These are phyloP conservation scores for Tulasnella sp. DNA, from an alignment of 768 basidiomycete genomes.

Conservation along the genomic window DNA sequence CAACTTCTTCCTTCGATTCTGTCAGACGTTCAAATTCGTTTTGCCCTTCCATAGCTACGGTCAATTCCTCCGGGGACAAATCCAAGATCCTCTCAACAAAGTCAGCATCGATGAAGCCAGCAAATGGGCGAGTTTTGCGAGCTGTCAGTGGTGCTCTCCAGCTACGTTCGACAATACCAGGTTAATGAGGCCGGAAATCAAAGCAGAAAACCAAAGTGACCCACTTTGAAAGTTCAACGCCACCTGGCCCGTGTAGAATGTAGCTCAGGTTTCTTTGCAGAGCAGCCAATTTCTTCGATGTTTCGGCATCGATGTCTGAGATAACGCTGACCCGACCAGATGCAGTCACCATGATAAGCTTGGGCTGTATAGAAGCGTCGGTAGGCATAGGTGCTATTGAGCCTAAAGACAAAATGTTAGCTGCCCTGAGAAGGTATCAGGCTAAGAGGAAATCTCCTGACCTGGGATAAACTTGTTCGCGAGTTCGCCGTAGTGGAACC, in stretches of 20 bases:
- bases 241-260: conserved; percentile 52
- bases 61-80: conserved; percentile 44
- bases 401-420: conserved; percentile 43
- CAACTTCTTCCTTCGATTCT: conserved; percentile 44
- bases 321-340: conserved; percentile 76
- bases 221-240: conserved; percentile 59
- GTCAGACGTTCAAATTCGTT: conserved; percentile 58
- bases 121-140: conserved; percentile 53
- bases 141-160: conserved; percentile 65
- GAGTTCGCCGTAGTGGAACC: conserved; percentile 70
- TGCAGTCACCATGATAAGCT: conserved; percentile 70
- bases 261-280: conserved; percentile 72
- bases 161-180: conserved; percentile 40
- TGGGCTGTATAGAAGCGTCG: conserved; percentile 48
- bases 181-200: background rate
- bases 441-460: conserved; percentile 36
- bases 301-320: conserved; percentile 53
- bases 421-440: background rate
- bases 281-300: conserved; percentile 58
- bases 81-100: conserved; percentile 68
- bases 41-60: conserved; percentile 54
- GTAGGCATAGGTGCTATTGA: conserved; percentile 48
- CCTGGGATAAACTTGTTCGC: conserved; percentile 73
- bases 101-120: conserved; percentile 86
- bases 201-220: conserved; percentile 28